Base-by-base conservation (phyloP, 352 stramenopile species). In the Bremia lactucae region DNA sequence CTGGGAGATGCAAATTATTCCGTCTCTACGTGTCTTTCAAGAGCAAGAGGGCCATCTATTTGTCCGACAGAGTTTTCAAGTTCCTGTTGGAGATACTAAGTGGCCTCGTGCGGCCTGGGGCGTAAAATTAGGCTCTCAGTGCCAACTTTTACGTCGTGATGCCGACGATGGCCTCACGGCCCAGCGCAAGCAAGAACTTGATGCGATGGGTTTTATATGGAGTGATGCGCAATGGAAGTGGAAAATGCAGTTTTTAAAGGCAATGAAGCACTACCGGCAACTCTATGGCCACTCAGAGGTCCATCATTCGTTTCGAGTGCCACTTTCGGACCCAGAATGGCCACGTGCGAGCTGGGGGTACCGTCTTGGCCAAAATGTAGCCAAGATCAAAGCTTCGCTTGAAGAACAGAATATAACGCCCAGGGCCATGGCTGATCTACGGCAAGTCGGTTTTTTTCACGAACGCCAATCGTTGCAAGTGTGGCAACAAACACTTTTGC, bases 21-120 rank as follows among this genome's bases (percentile, higher is more conserved):
- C 68, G 38, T 83, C 84, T 7, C 68, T 97, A 7, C 21, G 68
- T 11, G 53, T 63, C 2, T 97, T 92, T 54, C 80, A 87, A 36
- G 52, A 87, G 25, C 50, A 87, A 4, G 72, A 96, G 40, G 89
- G 88, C n/a, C 86, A 97, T 56, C 59, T 96, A 20, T 83, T 95
- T 26, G 85, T 97, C 10, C 84, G 84, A 15, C 85, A 96, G 42
- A 57, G 67, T 19, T 97, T 96, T 55, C 67, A 79, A 24, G 76
- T 97, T 6, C 86, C 87, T 1, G 29, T 63, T 10, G 58, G 75
- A 31, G 64, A 80, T 40, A 22, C 60, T 8, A 67, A 69, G 11
- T 97, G 86, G 81, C 85, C 88, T 39, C 61, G 84, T 20, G 67
- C 83, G 5, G 72, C 83, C 7, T 94, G 85, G 82, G 87, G 83